Base-by-base conservation (phyloP, 2,329 filamentous ascomycete species). In the Pyrenochaeta sp. region DNA sequence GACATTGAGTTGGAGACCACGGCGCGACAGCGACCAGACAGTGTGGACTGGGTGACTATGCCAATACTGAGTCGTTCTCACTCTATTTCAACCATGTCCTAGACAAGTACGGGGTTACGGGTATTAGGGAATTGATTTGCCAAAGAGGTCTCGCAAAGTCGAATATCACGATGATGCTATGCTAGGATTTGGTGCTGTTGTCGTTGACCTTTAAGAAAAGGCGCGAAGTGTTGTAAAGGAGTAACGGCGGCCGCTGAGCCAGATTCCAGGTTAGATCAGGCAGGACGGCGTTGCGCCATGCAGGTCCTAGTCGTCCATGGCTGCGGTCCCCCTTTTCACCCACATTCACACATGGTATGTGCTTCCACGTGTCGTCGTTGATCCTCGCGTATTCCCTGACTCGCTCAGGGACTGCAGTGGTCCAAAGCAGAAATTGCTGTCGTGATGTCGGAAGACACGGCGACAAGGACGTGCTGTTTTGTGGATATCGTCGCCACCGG, bases 291-390 rank as follows among this genome's bases (percentile, higher is more conserved):
- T 35, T 4, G 32, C 32, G 32, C 15, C 32, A 35, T 12, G 4
- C 32, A 17, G 32, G 5, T 35, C 4, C 40, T 29, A 29, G 23
- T 18, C 14, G 23, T 9, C n/a, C 23, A 30, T 42, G 40, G 12
- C 27, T n/a, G 18, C 12, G 20, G 29, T 17, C 33, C 44, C 53
- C 48, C 46, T 45, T 53, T 54, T 58, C 51, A 49, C 48, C 56
- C 45, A 54, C 51, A 42, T 50, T 54, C 52, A 53, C 49, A 15
- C 31, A 44, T 55, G 58, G 58, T 51, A 54, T 59, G 46, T 55
- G 60, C 60, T 44, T 45, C 60, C 60, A 61, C 60, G 58, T 60
- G 58, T 54, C 30, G 45, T 51, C 54, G 50, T 41, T 53, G 49
- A 55, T 50, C 55, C 49, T 43, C 49, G 45, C 54, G 43, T 39